Evolutionary conservation across 116 monocot genomes (phyloP).

Genomic region (Posidonia oceanica): DNA sequence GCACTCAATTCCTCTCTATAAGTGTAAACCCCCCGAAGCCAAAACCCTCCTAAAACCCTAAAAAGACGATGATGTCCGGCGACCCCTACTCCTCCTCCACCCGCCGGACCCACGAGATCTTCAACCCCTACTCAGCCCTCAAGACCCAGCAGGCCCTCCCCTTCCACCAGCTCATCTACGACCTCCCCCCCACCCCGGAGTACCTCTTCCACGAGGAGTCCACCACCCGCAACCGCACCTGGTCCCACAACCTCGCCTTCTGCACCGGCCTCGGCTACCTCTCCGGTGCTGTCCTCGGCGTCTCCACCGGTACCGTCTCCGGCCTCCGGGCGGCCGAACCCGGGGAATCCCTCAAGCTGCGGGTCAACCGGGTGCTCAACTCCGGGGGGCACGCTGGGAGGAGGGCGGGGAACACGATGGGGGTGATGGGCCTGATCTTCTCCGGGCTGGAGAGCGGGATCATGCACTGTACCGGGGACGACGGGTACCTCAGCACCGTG

Average conservation of each 20-base stretch:
- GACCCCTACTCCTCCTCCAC: not conserved
- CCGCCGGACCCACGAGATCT: slow-evolving; percentile 17
- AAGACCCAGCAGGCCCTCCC: slow-evolving; percentile 8
- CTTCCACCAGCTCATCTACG: slow-evolving; percentile 23
- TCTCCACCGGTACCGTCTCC: slow-evolving; percentile 17
- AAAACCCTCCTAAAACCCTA: too few relatives aligned
- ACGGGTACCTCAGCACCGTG: slow-evolving; percentile 43
- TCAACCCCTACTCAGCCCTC: slow-evolving; percentile 52
- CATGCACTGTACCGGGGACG: slow-evolving; percentile 27
- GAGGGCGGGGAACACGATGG: slow-evolving; percentile 33
- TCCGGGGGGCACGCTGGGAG: slow-evolving; percentile 37
- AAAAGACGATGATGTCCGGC: too few relatives aligned
- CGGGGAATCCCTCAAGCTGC: slow-evolving; percentile 35
- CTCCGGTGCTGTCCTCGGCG: slow-evolving; percentile 30
- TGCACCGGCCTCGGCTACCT: slow-evolving; percentile 56
- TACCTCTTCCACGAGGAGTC: slow-evolving; percentile 61
- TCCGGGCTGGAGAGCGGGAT: slow-evolving; percentile 61
- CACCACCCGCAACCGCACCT: slow-evolving; percentile 34
- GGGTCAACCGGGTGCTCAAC: slow-evolving; percentile 46
- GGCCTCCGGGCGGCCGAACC: slow-evolving; percentile 23
- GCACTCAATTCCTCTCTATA: too few relatives aligned
- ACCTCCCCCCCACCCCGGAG: slow-evolving; percentile 56
- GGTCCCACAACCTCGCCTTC: slow-evolving; percentile 56
- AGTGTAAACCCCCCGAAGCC: too few relatives aligned
- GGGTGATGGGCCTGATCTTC: slow-evolving; percentile 55